phyloP scores from a whole-genome alignment of 352 stramenopile genomes.

The Phytophthora rubi region DNA sequence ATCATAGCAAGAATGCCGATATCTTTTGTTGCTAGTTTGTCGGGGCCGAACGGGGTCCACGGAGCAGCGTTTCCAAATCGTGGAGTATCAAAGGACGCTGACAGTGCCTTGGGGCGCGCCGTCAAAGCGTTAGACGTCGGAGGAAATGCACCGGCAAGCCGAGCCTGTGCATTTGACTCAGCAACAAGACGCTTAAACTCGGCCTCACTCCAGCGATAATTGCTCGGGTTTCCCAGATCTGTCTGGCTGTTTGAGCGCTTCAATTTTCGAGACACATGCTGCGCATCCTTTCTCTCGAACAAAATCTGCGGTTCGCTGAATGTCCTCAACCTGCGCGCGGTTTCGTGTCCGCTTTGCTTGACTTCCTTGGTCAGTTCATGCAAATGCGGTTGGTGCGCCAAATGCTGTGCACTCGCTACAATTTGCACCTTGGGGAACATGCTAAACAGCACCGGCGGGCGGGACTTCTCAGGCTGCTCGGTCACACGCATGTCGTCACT shows the following conservation, averaged over 20 bases:
- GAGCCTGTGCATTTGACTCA: slow-evolving; percentile 64
- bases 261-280: slow-evolving; percentile 50
- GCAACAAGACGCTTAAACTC: slow-evolving; percentile 80
- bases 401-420: slow-evolving; percentile 77
- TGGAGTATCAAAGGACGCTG: slow-evolving; percentile 64
- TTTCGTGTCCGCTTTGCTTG: slow-evolving; percentile 40
- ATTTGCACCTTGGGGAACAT: slow-evolving; percentile 91
- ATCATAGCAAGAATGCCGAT: slow-evolving; percentile 62
- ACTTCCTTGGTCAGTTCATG: slow-evolving; percentile 54
- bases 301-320: slow-evolving; percentile 69
- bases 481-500: slow-evolving; percentile 66
- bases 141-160: slow-evolving; percentile 47
- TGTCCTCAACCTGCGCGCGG: slow-evolving; percentile 44
- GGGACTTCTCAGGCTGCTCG: slow-evolving; percentile 63
- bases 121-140: slow-evolving; percentile 34
- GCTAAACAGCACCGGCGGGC: slow-evolving; percentile 65
- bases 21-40: slow-evolving; percentile 51
- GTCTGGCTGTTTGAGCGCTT: slow-evolving; percentile 77
- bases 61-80: slow-evolving; percentile 57
- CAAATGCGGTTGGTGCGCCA: slow-evolving; percentile 73
- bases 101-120: slow-evolving; percentile 60
- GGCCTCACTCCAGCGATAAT: slow-evolving; percentile 71
- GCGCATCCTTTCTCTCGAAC: slow-evolving; percentile 40
- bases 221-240: slow-evolving; percentile 72
- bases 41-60: slow-evolving; percentile 55